Percentiles rank a stretch among this genome's conserved stretches.
Conservation (phyloP, 176 grass and related monocot species). For the Lolium multiflorum region DNA sequence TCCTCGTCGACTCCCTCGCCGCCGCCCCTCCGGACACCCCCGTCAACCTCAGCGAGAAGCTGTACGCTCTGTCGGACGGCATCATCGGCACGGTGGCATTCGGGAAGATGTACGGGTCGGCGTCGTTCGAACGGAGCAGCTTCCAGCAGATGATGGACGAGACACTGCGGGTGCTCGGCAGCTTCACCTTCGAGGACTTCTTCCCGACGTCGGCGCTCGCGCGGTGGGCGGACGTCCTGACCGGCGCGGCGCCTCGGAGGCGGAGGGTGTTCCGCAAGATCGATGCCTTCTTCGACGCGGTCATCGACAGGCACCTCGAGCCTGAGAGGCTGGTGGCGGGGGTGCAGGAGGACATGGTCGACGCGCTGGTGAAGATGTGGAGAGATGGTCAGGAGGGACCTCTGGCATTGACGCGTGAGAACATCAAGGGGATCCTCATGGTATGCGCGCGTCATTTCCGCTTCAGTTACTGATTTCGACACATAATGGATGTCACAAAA, state of each 20-base stretch:
- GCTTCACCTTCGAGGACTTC: constrained; percentile 67
- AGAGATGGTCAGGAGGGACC: constrained; percentile 37
- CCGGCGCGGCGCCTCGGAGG: neutral
- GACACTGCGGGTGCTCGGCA: constrained; percentile 43
- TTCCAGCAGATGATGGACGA: constrained; percentile 53
- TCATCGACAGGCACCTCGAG: constrained; percentile 52
- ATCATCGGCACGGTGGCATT: constrained; percentile 67
- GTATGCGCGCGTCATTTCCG: no score
- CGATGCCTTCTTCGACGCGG: constrained; percentile 49
- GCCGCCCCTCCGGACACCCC: neutral
- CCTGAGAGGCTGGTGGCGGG: constrained; percentile 20
- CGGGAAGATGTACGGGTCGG: constrained; percentile 56
- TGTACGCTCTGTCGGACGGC: constrained; percentile 48
- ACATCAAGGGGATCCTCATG: constrained; percentile 54
- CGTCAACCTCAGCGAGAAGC: constrained; percentile 48
- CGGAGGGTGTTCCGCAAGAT: constrained; percentile 32
- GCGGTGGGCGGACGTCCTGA: constrained; percentile 32
- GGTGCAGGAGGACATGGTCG: constrained; percentile 57
- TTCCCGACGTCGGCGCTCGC: constrained; percentile 39
- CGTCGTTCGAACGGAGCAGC: constrained; percentile 39
- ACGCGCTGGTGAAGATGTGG: constrained; percentile 60
- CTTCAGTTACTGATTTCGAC: no score
- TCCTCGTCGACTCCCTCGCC: constrained; percentile 38
- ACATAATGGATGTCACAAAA: no score
- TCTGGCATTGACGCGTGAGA: constrained; percentile 19